Base-by-base conservation (phyloP, 1,284 basidiomycete species). In the Chalciporus sp. region DNA sequence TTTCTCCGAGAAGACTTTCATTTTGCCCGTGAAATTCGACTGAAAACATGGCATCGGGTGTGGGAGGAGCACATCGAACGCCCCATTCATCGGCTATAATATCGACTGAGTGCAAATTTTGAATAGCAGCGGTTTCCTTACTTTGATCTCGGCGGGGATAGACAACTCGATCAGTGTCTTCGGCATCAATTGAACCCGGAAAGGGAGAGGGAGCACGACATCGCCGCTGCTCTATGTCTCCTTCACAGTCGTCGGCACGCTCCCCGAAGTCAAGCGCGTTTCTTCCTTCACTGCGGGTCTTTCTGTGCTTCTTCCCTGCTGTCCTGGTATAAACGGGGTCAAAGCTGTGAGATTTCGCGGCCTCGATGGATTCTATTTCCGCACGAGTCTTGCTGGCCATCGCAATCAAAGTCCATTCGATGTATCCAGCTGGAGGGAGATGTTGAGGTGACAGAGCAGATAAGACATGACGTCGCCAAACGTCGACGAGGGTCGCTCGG, bases 401-500 rank as follows among this genome's bases (percentile, higher is more conserved):
- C 10, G 62, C 51, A 42, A 59, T 51, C 23, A 69, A 49, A 8
- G 47, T 59, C 67, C 67, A 69, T 47, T 69, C 67, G 23, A 46
- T 12, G 41, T 71, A 72, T 2, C 67, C 67, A 27, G 62, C 69
- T 17, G 58, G 39, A 56, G 68, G 68, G 7, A 56, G 10, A 37
- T 70, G 60, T 20, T 69, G 65, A 40, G 55, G 52, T 41, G 56
- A 68, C 58, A 82, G 72, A 56, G 78, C 77, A 27, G 81, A 73
- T 23, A 91, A 66, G 27, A 92, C 82, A 65, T 85, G 81, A 19
- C 79, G 79, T 17, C 90, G 80, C 67, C 86, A 93, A 4, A 84
- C 79, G 64, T 94, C 90, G 14, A 93, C 81, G 11, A 94, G 79
- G 3, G 81, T 74, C 9, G 90, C 87, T 31, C 91, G 86, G 3